Base-by-base conservation (phyloP, 2,329 filamentous ascomycete genomes). In the Penicillium sp. region DNA sequence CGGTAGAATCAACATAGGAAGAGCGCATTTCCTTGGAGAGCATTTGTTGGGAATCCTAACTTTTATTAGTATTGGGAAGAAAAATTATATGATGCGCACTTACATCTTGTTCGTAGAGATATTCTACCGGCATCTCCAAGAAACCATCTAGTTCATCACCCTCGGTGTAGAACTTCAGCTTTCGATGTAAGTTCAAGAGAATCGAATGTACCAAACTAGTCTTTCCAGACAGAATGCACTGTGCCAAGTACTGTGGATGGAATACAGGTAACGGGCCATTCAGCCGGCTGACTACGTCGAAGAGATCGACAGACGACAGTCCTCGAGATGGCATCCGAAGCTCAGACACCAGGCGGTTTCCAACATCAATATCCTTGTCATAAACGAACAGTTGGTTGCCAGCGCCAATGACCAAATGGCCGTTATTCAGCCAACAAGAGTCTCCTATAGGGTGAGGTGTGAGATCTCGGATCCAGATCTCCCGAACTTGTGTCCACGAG, bases 401-500 rank as follows among this genome's bases (percentile, higher is more conserved):
- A 8, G 91, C 86, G 1, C 91, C 92, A 53, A 97, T 87, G 6
- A 96, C 87, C 12, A 99, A 81, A 66, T 92, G 87, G 0, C 92
- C 93, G 66, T 89, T 87, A 28, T 87, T 85, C 12, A 97, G 78
- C 94, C 94, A 99, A 16, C 90, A 90, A 0, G 91, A 95, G 70
- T 97, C 92, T 2, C 91, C 92, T 48, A 97, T 96, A 0, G 91
- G 89, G 71, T 96, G 90, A 28, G 91, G 90, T 12, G 91, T 96
- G 36, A 91, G 78, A 56, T 92, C 87, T 59, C 88, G 83, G 56
- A 91, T 92, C 65, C 82, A 86, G 54, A 97, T 90, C 69, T 96
- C 89, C 43, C 89, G 82, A 56, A 97, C 88, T 25, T 88, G 82
- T 1, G 90, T 88, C 92, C 92, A 97, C 0, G 91, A 90, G n/a